phyloP scores from a whole-genome alignment of 768 basidiomycete species.

The Clathrus columnatus region DNA sequence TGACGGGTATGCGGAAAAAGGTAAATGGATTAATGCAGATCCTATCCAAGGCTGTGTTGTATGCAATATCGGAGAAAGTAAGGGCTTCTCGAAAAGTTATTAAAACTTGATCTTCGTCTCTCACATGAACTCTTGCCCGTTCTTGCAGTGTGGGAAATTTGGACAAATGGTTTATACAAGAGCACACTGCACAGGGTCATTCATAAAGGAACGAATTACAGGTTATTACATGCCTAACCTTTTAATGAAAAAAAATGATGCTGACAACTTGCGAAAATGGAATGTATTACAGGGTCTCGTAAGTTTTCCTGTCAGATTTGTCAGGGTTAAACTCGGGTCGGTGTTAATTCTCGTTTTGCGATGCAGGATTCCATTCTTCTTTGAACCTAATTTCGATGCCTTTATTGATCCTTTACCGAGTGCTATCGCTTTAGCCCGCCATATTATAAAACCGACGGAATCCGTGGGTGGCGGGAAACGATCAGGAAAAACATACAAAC shows the following conservation, averaged over 20 bases:
- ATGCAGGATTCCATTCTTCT: constrained; percentile 82
- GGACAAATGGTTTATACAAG: constrained; percentile 80
- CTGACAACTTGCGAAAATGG: background rate
- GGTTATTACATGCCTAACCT: constrained; percentile 22
- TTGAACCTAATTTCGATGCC: constrained; percentile 82
- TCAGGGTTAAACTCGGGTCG: background rate
- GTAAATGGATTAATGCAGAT: constrained; percentile 72
- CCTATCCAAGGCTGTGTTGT: constrained; percentile 78
- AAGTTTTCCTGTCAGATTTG: constrained; percentile 22
- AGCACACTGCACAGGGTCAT: constrained; percentile 88
- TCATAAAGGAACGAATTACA: constrained; percentile 65
- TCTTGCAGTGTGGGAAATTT: constrained; percentile 77
- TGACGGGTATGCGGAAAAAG: background rate
- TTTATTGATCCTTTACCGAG: constrained; percentile 55
- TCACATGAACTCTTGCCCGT: background rate
- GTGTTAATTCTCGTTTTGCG: background rate
- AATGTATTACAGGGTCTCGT: constrained; percentile 54
- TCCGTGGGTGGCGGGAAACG: background rate
- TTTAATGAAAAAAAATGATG: background rate
- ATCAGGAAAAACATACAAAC: constrained; percentile 26
- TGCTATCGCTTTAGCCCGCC: constrained; percentile 33
- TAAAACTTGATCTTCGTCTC: background rate
- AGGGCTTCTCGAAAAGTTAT: constrained; percentile 20
- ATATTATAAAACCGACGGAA: background rate
- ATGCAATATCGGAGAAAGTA: constrained; percentile 89